Evolutionary conservation across 2,329 filamentous ascomycete genomes (phyloP).

Genomic region (Rosellinia necatrix): DNA sequence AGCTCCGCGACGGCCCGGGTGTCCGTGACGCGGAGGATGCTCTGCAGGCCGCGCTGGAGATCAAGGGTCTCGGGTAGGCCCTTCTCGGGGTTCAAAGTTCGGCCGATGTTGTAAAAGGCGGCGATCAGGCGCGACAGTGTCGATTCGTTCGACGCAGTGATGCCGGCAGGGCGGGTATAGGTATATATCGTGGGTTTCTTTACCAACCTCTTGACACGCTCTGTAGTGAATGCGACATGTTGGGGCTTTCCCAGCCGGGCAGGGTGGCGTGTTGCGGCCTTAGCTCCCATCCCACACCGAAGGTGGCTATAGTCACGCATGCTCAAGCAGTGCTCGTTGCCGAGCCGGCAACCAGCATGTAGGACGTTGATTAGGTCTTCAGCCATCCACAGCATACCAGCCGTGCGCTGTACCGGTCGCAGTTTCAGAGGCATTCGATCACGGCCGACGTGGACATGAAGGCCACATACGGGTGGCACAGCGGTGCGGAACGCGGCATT

Average conservation of each 20-base stretch:
- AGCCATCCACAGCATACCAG: constrained; percentile 4
- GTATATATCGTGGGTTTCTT: background rate
- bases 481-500: constrained; percentile 3
- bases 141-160: background rate
- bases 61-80: too few species aligned
- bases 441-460: constrained; percentile 12
- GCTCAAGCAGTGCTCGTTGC: background rate
- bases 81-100: too few species aligned
- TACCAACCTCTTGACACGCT: background rate
- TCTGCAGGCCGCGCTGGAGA: background rate
- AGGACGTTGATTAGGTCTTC: constrained; percentile 5
- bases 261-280: too few species aligned
- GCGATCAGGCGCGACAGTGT: background rate
- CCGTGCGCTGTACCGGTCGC: constrained; percentile 3
- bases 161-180: background rate
- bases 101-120: background rate
- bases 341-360: constrained; percentile 6
- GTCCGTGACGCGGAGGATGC: background rate
- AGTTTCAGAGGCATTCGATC: background rate
- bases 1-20: background rate
- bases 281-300: background rate
- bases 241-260: background rate
- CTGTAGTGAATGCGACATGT: background rate
- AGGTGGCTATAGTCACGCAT: background rate
- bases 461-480: constrained; percentile 6